These are phyloP conservation scores for Trichoderma asperelloides DNA, from an alignment of 495 filamentous ascomycete species.

Conservation along the genomic window DNA sequence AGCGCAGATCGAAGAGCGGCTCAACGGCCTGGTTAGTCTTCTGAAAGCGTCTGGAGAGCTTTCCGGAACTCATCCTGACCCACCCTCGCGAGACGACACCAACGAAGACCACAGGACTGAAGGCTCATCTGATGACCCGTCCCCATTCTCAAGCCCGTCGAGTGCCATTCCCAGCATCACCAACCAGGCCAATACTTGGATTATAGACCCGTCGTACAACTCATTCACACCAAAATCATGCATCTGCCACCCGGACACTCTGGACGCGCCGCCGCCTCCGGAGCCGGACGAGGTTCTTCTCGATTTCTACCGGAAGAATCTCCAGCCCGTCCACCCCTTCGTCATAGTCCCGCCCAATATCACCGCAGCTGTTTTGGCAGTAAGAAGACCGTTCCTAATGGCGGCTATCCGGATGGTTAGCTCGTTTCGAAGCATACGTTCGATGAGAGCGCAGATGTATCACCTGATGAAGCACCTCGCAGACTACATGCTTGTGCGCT, in stretches of 20 bases:
- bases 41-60: slow-evolving; percentile 22
- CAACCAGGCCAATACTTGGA: slow-evolving; percentile 1
- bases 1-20: slow-evolving; percentile 25
- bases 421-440: slow-evolving; percentile 27
- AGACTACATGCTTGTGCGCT: slow-evolving; percentile 35
- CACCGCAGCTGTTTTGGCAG: slow-evolving; percentile 16
- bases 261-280: slow-evolving; percentile 15
- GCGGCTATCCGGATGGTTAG: slow-evolving; percentile 29
- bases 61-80: background rate
- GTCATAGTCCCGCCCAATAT: slow-evolving; percentile 24
- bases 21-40: slow-evolving; percentile 25
- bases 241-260: slow-evolving; percentile 17
- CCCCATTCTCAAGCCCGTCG: background rate
- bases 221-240: slow-evolving; percentile 19
- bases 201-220: slow-evolving; percentile 15
- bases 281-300: slow-evolving; percentile 28
- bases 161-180: slow-evolving; percentile 13
- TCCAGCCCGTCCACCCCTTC: slow-evolving; percentile 31
- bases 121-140: background rate
- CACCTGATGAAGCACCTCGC: slow-evolving; percentile 31
- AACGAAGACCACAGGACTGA: background rate
- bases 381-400: slow-evolving; percentile 26
- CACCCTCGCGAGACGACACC: background rate
- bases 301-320: slow-evolving; percentile 23
- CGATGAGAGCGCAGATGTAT: slow-evolving; percentile 28